A percentile compares a stretch with the other conserved stretches of the same genome.
These are phyloP conservation scores for Colletotrichum sp. DNA, from an alignment of 2,329 filamentous ascomycete genomes.

Conservation along the genomic window DNA sequence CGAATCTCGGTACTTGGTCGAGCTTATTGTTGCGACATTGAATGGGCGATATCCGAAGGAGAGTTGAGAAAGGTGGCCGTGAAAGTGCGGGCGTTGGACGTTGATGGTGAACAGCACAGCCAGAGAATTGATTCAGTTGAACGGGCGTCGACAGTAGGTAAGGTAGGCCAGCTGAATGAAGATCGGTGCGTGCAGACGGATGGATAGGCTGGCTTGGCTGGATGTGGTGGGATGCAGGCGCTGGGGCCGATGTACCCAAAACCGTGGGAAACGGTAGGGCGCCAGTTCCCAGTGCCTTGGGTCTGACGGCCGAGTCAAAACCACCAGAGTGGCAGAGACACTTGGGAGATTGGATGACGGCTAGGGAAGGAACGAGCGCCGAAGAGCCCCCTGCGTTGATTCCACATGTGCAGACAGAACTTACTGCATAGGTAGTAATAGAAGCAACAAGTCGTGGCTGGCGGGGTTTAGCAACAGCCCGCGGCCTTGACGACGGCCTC, in stretches of 20 bases:
- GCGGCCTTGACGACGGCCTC: background rate
- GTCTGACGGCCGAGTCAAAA: slow-evolving; percentile 14
- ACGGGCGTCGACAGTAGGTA: background rate
- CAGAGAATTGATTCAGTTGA: background rate
- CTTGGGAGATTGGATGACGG: slow-evolving; percentile 17
- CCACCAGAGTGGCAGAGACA: background rate
- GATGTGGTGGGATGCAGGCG: background rate
- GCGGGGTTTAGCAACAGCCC: background rate
- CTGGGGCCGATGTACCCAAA: background rate
- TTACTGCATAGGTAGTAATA: background rate
- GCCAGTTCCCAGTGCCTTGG: background rate
- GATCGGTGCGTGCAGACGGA: background rate
- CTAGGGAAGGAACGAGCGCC: slow-evolving; percentile 12
- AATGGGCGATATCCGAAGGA: background rate
- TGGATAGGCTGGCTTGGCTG: background rate
- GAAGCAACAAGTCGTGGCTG: background rate
- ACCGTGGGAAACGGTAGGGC: slow-evolving; percentile 12
- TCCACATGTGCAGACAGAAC: background rate
- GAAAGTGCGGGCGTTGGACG: background rate
- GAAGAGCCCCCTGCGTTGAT: background rate
- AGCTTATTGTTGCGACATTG: background rate
- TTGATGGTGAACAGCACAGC: background rate
- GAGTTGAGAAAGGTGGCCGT: background rate
- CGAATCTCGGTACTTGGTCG: background rate
- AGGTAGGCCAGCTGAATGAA: background rate